phyloP scores from a whole-genome alignment of 2,329 filamentous ascomycete species.

The Cordyceps javanica region DNA sequence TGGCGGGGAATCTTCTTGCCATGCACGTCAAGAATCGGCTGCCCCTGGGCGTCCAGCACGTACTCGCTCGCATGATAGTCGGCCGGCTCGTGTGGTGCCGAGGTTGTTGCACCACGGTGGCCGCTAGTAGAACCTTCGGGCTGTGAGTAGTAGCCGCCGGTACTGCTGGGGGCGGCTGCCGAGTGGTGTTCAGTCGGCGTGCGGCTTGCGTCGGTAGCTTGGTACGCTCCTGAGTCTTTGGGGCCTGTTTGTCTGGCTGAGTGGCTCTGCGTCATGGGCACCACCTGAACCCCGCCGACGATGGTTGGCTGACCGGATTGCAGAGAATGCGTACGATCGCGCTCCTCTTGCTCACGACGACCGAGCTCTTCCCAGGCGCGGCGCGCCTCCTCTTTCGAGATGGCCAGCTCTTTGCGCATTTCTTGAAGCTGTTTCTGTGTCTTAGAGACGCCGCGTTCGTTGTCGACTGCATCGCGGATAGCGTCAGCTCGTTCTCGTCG shows the following conservation, averaged over 20 bases:
- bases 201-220: slow-evolving; percentile 19
- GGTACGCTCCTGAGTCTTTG: slow-evolving; percentile 29
- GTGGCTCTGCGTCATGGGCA: slow-evolving; percentile 77
- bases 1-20: slow-evolving; percentile 53
- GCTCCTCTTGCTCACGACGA: slow-evolving; percentile 84
- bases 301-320: slow-evolving; percentile 82
- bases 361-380: slow-evolving; percentile 97
- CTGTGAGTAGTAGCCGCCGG: neutral
- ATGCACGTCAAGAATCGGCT: slow-evolving; percentile 54
- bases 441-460: slow-evolving; percentile 66
- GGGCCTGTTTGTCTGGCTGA: slow-evolving; percentile 47
- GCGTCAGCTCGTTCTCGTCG: slow-evolving; percentile 63
- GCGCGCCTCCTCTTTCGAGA: slow-evolving; percentile 92
- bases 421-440: slow-evolving; percentile 76
- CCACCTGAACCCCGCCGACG: slow-evolving; percentile 89
- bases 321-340: slow-evolving; percentile 78
- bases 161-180: neutral
- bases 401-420: slow-evolving; percentile 86
- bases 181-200: slow-evolving; percentile 5
- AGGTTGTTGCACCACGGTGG: neutral
- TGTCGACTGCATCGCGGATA: slow-evolving; percentile 57
- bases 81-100: neutral
- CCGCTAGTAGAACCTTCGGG: slow-evolving; percentile 13
- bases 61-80: slow-evolving; percentile 55
- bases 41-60: slow-evolving; percentile 54